Evolutionary conservation across 306 rosid genomes (phyloP).

Genomic region (Cucurbita argyrosperma): DNA sequence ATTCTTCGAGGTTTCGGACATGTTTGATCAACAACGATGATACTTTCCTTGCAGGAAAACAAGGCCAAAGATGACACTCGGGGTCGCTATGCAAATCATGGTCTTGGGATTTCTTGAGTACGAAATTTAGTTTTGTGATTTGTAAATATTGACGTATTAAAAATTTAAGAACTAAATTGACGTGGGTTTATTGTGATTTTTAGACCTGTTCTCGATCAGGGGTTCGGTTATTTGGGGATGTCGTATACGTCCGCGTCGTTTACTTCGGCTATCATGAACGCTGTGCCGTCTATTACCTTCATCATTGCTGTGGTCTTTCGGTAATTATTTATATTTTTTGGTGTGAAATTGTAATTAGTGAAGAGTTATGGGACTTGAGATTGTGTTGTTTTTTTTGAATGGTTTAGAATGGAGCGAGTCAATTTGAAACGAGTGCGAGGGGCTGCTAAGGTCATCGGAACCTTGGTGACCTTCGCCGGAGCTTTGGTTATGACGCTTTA

Average conservation of each 20-base stretch:
- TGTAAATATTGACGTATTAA: too few relatives aligned
- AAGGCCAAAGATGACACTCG: slow-evolving; percentile 58
- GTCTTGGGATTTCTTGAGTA: slow-evolving; percentile 59
- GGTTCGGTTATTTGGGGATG: slow-evolving; percentile 54
- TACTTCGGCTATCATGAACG: slow-evolving; percentile 55
- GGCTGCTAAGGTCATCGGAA: slow-evolving; percentile 30
- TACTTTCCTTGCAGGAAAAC: slow-evolving; percentile 28
- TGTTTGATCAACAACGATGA: not conserved
- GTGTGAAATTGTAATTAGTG: not conserved
- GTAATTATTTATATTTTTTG: slow-evolving; percentile 13
- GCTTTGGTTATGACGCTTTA: slow-evolving; percentile 58
- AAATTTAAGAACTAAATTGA: not conserved
- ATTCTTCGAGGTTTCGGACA: not conserved
- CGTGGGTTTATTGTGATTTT: not conserved
- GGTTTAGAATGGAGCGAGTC: slow-evolving; percentile 21
- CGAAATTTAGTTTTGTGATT: not conserved
- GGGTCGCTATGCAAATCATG: slow-evolving; percentile 36
- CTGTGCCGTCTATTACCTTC: slow-evolving; percentile 60
- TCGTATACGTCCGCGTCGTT: slow-evolving; percentile 57
- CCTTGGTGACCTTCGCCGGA: slow-evolving; percentile 35
- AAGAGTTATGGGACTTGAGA: not conserved
- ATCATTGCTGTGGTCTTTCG: slow-evolving; percentile 37
- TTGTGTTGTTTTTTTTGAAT: not conserved
- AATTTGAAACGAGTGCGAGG: slow-evolving; percentile 19
- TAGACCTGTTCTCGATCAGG: slow-evolving; percentile 70